These are phyloP conservation scores for Coemansia biformis DNA, from an alignment of 192 early-diverging fungal species.

Conservation along the genomic window DNA sequence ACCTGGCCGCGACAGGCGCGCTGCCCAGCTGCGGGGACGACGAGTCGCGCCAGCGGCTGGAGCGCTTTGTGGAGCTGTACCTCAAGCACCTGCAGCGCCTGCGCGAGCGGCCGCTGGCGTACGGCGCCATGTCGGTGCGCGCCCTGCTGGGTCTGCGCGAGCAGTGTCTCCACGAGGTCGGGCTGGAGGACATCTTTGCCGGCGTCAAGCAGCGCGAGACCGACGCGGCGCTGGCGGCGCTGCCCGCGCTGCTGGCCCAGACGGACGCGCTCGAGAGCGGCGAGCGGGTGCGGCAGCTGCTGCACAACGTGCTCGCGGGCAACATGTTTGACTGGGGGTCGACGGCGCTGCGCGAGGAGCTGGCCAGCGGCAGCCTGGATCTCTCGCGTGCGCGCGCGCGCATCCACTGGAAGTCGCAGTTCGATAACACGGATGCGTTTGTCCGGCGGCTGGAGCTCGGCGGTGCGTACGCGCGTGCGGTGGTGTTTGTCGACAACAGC, in stretches of 20 bases:
- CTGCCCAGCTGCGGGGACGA: constrained; percentile 16
- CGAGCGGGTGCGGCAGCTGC: constrained; percentile 41
- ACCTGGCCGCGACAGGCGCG: constrained; percentile 52
- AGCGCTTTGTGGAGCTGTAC: constrained; percentile 60
- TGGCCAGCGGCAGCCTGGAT: constrained; percentile 55
- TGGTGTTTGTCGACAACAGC: constrained; percentile 82
- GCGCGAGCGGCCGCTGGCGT: constrained; percentile 63
- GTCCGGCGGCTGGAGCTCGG: constrained; percentile 28
- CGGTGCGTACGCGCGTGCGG: constrained; percentile 49
- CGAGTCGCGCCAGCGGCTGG: constrained; percentile 3
- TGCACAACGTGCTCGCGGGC: constrained; percentile 69
- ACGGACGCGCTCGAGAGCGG: constrained; percentile 46
- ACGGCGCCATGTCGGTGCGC: constrained; percentile 68
- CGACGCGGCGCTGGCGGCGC: constrained; percentile 52
- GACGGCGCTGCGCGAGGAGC: constrained; percentile 53
- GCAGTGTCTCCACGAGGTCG: constrained; percentile 77
- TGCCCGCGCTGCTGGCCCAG: constrained; percentile 47
- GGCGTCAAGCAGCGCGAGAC: constrained; percentile 66
- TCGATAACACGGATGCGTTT: constrained; percentile 50
- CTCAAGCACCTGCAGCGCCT: constrained; percentile 59
- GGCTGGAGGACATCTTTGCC: constrained; percentile 72
- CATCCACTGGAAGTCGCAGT: constrained; percentile 34
- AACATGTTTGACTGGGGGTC: constrained; percentile 88
- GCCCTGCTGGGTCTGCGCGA: constrained; percentile 70
- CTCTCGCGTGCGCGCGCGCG: constrained; percentile 52